A percentile compares a stretch with the other conserved stretches of the same genome.
These are phyloP conservation scores for Flaveria floridana DNA, from an alignment of 140 eudicot genomes.

Conservation along the genomic window DNA sequence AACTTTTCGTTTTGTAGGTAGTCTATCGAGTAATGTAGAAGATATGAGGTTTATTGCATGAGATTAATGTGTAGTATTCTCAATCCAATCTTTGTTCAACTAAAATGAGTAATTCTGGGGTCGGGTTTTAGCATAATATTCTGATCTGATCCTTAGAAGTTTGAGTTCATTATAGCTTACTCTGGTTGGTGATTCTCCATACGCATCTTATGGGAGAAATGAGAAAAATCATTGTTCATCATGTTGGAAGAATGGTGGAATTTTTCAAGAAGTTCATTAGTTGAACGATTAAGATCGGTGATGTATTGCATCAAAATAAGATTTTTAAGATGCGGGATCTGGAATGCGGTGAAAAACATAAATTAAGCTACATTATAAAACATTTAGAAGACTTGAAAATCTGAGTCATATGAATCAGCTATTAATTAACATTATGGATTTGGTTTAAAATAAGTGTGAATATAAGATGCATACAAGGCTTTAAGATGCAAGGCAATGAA, in stretches of 20 bases:
- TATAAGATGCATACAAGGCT: constrained; percentile 1
- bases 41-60: constrained; percentile 8
- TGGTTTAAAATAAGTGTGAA: not conserved
- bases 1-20: not conserved
- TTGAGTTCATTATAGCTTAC: not conserved
- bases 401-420: no score
- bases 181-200: no score
- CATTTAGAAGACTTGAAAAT: no score
- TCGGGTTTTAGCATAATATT: constrained; percentile 1
- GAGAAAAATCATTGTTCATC: not conserved
- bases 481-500: constrained; percentile 7
- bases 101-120: not conserved
- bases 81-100: not conserved
- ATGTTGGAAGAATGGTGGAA: constrained; percentile 9
- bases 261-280: not conserved
- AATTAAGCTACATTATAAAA: not conserved
- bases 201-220: not conserved
- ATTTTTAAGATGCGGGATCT: not conserved
- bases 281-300: constrained; percentile 12
- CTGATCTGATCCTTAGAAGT: constrained; percentile 19
- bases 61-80: constrained; percentile 2
- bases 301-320: constrained; percentile 13
- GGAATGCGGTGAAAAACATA: no score
- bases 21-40: not conserved
- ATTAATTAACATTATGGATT: not conserved